Percentiles rank a stretch among this genome's conserved stretches.
phyloP scores from a whole-genome alignment of 352 stramenopile genomes.

The Pythium brassicae region DNA sequence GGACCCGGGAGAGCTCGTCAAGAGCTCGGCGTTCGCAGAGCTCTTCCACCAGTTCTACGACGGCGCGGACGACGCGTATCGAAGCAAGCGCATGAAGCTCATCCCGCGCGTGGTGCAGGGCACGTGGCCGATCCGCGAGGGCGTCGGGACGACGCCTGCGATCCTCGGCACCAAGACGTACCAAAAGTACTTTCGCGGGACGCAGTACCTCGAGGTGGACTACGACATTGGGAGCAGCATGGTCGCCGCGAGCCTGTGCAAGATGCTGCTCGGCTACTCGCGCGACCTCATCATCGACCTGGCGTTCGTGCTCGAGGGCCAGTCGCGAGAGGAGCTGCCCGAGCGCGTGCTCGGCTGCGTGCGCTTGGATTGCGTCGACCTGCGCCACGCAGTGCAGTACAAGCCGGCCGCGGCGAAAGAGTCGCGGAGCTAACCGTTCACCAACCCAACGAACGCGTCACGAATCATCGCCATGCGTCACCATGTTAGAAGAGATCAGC shows the following conservation, averaged over 20 bases:
- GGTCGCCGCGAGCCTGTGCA: constrained; percentile 61
- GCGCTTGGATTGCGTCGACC: constrained; percentile 59
- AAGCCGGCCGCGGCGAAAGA: constrained; percentile 18
- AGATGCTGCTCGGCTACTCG: constrained; percentile 65
- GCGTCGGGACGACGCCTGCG: constrained; percentile 84
- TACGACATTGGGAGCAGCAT: constrained; percentile 78
- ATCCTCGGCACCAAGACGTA: constrained; percentile 90
- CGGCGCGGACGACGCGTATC: constrained; percentile 55
- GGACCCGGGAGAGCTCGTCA: constrained; percentile 47
- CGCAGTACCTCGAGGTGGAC: constrained; percentile 69
- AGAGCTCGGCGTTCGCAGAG: constrained; percentile 67
- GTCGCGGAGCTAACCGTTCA: too few relatives aligned
- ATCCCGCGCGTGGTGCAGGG: constrained; percentile 88
- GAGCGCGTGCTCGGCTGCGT: constrained; percentile 73
- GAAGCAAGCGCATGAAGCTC: constrained; percentile 84
- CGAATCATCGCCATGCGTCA: too few relatives aligned
- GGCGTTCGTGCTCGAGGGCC: constrained; percentile 76
- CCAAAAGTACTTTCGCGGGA: constrained; percentile 67
- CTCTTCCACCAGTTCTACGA: constrained; percentile 65
- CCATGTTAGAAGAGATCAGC: too few relatives aligned
- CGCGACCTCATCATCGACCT: constrained; percentile 77
- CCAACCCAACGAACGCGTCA: too few relatives aligned
- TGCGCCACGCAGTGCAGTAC: constrained; percentile 47
- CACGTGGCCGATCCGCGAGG: constrained; percentile 85
- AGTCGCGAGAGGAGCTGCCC: constrained; percentile 63